Conservation (phyloP, 164 flowering plant species). For the Hamamelis virginiana region DNA sequence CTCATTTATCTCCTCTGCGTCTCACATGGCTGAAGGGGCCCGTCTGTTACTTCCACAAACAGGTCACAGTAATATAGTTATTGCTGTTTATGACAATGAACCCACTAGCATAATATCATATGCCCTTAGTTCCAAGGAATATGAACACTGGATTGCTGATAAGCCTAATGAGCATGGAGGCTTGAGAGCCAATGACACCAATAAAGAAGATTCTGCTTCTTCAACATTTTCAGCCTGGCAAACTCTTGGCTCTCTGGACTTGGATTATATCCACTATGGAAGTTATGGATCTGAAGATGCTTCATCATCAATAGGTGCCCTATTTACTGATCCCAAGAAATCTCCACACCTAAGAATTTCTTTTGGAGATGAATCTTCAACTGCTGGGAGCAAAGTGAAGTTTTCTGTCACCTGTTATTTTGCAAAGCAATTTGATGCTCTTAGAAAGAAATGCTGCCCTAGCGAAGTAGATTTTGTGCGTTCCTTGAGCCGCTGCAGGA, state of each 20-base stretch:
- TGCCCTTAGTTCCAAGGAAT: conserved; percentile 80
- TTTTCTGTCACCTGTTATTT: conserved; percentile 76
- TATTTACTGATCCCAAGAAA: conserved; percentile 49
- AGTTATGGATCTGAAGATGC: conserved; percentile 69
- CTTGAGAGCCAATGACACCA: conserved; percentile 26
- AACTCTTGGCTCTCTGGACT: conserved; percentile 60
- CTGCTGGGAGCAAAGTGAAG: conserved; percentile 50
- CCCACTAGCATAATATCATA: conserved; percentile 89
- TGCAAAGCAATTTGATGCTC: conserved; percentile 72
- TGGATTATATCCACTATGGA: conserved; percentile 53
- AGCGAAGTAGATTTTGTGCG: conserved; percentile 65
- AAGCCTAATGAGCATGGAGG: conserved; percentile 38
- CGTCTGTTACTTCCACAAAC: conserved; percentile 61
- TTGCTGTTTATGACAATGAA: conserved; percentile 91
- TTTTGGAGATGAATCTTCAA: conserved; percentile 58
- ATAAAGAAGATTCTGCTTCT: conserved; percentile 30
- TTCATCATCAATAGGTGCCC: conserved; percentile 35
- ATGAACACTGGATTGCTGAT: conserved; percentile 61
- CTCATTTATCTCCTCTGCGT: conserved; percentile 53
- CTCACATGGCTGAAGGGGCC: conserved; percentile 64
- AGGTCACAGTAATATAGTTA: conserved; percentile 47
- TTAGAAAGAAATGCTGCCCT: conserved; percentile 75
- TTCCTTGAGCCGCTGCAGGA: conserved; percentile 70
- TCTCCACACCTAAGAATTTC: conserved; percentile 69
- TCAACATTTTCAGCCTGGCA: conserved; percentile 53